Conservation (phyloP, 140 eudicot species). For the Flaveria floridana region DNA sequence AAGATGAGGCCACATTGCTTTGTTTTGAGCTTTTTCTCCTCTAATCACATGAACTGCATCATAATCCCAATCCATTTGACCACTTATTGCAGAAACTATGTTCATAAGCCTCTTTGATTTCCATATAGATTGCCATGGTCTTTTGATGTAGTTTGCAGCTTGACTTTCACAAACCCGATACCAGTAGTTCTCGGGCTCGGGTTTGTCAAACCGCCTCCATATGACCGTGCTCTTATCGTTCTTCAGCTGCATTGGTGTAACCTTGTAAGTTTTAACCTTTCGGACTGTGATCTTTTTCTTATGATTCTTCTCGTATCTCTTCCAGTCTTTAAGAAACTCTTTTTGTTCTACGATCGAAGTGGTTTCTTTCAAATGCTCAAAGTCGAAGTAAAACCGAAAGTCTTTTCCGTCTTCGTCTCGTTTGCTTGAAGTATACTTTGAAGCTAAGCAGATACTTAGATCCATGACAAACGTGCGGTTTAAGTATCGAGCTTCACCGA, state of each 20-base stretch:
- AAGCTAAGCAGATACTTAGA: constrained; percentile 68
- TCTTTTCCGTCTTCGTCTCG: constrained; percentile 96
- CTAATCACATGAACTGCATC: constrained; percentile 95
- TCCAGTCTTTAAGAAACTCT: constrained; percentile 76
- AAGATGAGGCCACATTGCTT: constrained; percentile 80
- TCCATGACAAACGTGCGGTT: constrained; percentile 94
- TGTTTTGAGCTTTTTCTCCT: constrained; percentile 81
- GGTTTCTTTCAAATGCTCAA: constrained; percentile 83
- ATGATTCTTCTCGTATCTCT: constrained; percentile 60
- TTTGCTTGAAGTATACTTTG: constrained; percentile 51
- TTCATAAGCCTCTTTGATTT: constrained; percentile 97
- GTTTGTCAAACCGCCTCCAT: constrained; percentile 87
- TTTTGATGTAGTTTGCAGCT: constrained; percentile 57
- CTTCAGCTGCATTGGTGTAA: constrained; percentile 75
- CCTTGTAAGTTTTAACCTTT: constrained; percentile 63
- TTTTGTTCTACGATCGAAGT: constrained; percentile 69
- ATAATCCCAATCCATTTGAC: constrained; percentile 96
- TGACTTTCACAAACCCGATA: constrained; percentile 89
- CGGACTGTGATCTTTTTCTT: constrained; percentile 60
- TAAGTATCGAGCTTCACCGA: constrained; percentile 88
- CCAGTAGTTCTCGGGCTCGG: constrained; percentile 92
- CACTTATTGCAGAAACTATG: constrained; percentile 88
- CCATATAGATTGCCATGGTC: constrained; percentile 93
- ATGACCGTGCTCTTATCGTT: constrained; percentile 70
- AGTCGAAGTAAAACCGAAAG: constrained; percentile 84